A percentile compares a stretch with the other conserved stretches of the same genome.
Conservation (phyloP, 495 filamentous ascomycete genomes). For the Penicillium pulvis region DNA sequence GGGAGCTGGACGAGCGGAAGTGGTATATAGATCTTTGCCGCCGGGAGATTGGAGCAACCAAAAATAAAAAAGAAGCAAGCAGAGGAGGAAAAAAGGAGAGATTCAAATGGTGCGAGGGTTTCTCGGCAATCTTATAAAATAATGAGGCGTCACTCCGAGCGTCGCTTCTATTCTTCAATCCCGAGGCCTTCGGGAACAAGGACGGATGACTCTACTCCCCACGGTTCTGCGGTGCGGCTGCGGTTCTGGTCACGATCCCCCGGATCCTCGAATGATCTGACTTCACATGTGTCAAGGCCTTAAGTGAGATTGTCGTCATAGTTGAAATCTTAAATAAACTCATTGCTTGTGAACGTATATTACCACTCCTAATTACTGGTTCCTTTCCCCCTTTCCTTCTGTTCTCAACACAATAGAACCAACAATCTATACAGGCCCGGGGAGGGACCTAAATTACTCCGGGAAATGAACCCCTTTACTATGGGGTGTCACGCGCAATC, state of each 20-base stretch:
- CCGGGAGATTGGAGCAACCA: neutral
- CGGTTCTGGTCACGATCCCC: constrained; percentile 5
- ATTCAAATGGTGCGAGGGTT: constrained; percentile 15
- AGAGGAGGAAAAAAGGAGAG: constrained; percentile 3
- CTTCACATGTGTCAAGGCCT: constrained; percentile 24
- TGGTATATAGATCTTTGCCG: constrained; percentile 3
- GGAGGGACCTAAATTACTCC: constrained; percentile 20
- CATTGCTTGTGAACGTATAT: constrained; percentile 14
- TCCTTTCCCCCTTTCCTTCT: neutral
- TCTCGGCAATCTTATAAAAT: constrained; percentile 17
- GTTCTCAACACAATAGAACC: neutral
- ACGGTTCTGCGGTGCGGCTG: neutral
- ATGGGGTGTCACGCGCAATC: neutral
- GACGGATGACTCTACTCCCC: constrained; percentile 9
- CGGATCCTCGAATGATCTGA: constrained; percentile 20
- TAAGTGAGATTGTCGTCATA: constrained; percentile 23
- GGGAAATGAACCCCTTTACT: constrained; percentile 7
- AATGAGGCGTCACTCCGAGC: constrained; percentile 12
- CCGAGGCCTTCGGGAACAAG: constrained; percentile 37
- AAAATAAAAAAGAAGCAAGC: neutral
- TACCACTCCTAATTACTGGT: neutral
- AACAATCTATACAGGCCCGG: neutral
- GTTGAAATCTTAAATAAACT: neutral
- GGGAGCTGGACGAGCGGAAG: constrained; percentile 51
- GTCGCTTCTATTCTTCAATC: constrained; percentile 16